phyloP scores from a whole-genome alignment of 495 filamentous ascomycete species.

The Monascus purpureus region DNA sequence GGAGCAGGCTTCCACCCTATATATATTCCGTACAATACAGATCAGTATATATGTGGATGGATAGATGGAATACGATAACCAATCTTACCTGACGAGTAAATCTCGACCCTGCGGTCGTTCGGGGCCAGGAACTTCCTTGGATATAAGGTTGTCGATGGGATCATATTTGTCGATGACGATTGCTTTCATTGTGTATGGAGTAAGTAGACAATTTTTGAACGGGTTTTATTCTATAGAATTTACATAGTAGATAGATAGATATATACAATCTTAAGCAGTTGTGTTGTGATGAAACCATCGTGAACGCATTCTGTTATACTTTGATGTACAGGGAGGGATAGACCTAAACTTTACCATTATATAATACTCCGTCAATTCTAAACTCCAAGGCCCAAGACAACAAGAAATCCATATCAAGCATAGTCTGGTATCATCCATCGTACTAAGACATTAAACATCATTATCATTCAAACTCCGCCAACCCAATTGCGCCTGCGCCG shows the following conservation, averaged over 20 bases:
- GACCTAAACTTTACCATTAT: too few relatives aligned
- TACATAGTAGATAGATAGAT: not conserved
- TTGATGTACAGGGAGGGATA: too few relatives aligned
- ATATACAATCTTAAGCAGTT: not conserved
- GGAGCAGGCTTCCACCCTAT: slow-evolving; percentile 7
- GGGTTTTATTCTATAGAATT: too few relatives aligned
- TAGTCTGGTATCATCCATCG: not conserved
- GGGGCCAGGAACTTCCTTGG: slow-evolving; percentile 10
- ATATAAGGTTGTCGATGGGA: slow-evolving; percentile 10
- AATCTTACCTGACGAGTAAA: slow-evolving; percentile 11
- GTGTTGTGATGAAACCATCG: not conserved
- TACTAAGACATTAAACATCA: not conserved
- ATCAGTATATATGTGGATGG: not conserved
- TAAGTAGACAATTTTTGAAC: not conserved
- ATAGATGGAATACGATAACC: not conserved
- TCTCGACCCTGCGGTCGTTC: slow-evolving; percentile 10
- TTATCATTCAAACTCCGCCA: not conserved
- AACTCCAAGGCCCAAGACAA: too few relatives aligned
- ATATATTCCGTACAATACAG: not conserved
- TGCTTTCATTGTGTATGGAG: slow-evolving; percentile 5
- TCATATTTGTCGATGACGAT: slow-evolving; percentile 16
- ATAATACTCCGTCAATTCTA: too few relatives aligned
- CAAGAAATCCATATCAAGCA: not conserved
- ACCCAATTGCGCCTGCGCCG: too few relatives aligned
- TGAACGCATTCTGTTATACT: too few relatives aligned